Conservation (phyloP, 2,329 filamentous ascomycete species). For the Graphilbum ipis-grandicollis region DNA sequence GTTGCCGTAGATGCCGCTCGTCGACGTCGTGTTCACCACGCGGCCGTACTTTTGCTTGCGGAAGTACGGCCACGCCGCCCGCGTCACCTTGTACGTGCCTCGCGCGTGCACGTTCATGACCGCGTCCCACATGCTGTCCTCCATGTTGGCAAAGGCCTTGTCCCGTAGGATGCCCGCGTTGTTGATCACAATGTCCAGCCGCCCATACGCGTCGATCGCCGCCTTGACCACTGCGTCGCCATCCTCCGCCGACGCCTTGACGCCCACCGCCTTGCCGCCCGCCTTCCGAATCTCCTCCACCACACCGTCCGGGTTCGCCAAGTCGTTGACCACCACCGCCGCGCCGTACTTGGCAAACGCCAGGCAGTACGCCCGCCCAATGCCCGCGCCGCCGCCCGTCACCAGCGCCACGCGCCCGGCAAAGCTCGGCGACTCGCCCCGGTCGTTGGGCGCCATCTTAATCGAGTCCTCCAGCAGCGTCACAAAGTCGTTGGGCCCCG, state of each 20-base stretch:
- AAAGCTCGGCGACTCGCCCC: constrained; percentile 62
- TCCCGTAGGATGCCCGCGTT: constrained; percentile 95
- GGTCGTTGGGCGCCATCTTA: constrained; percentile 55
- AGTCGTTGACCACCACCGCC: constrained; percentile 83
- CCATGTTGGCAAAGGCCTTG: constrained; percentile 97
- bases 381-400: constrained; percentile 75
- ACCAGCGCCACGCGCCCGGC: constrained; percentile 72
- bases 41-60: constrained; percentile 98
- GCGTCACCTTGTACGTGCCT: constrained; percentile 91
- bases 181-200: constrained; percentile 91
- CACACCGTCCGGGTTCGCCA: constrained; percentile 79
- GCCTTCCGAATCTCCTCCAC: constrained; percentile 83
- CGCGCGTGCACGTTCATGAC: constrained; percentile 85
- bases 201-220: constrained; percentile 83
- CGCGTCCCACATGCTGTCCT: constrained; percentile 80
- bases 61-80: constrained; percentile 95
- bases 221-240: constrained; percentile 82
- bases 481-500: constrained; percentile 77
- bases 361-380: constrained; percentile 79
- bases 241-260: constrained; percentile 87
- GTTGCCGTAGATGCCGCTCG: constrained; percentile 96
- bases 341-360: constrained; percentile 70
- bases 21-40: constrained; percentile 91
- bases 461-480: constrained; percentile 67
- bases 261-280: constrained; percentile 78